Evolutionary conservation across 768 basidiomycete genomes (phyloP), one percentile per base, ranked within the genome.

Genomic region (Agaricus blazei): DNA sequence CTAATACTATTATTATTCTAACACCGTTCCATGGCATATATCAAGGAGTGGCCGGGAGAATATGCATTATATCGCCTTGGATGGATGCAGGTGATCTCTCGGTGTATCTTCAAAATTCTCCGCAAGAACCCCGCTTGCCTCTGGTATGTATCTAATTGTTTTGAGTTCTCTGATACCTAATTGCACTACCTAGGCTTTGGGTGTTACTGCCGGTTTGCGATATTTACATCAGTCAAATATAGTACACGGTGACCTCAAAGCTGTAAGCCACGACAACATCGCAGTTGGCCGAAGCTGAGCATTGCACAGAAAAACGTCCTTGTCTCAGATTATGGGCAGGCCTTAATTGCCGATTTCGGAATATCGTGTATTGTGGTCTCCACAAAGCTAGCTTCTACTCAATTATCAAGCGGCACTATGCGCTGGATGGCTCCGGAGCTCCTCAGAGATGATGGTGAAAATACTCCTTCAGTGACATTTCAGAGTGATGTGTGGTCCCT

Each of bases 21-120:
- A n/a, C n/a, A n/a, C n/a, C n/a, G n/a, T n/a, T n/a, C n/a, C n/a
- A n/a, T n/a, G n/a, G n/a, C n/a, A n/a, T 69, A 11, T 56, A 60
- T 9, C 45, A 61, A 28, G 48, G 36, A 9, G 48, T 8, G 3
- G 1, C 37, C 1, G 19, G 14, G 24, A 49, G 52, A 26, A 50
- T 60, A 1, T 61, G 54, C 28, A 28, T 67, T 2, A 54, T 67
- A 1, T 62, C 63, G 11, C 64, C 64, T 9, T 67, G 61, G 61
- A 60, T 61, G 36, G 49, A 51, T 9, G 58, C 64, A 27, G 65
- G 64, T 3, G 62, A 58, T 15, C 52, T 65, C 34, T 14, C 37
- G 1, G 46, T 60, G 8, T 67, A 58, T 46, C 49, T 67, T 23
- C 11, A 54, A 4, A 36, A 51, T 2, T 36, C 41, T 26, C 58